phyloP scores from a whole-genome alignment of 495 filamentous ascomycete species.

The Cercophora sp. region DNA sequence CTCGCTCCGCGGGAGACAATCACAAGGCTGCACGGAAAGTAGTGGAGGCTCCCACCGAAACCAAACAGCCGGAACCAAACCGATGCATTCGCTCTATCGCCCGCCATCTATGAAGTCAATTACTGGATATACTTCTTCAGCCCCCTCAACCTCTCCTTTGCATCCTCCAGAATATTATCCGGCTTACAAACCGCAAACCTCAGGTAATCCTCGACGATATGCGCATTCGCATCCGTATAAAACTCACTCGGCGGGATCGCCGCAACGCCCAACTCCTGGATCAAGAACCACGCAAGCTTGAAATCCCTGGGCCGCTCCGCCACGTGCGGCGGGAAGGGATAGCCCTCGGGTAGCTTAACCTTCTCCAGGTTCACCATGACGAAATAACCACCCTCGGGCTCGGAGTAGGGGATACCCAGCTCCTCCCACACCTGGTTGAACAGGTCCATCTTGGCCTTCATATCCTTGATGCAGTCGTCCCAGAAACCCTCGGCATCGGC shows the following conservation, averaged over 20 bases:
- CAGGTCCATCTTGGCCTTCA: slow-evolving; percentile 80
- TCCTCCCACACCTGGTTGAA: slow-evolving; percentile 90
- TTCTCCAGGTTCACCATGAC: slow-evolving; percentile 87
- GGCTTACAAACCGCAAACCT: slow-evolving; percentile 97
- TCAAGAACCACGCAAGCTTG: slow-evolving; percentile 91
- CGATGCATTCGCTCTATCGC: too few species aligned
- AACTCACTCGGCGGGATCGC: slow-evolving; percentile 97
- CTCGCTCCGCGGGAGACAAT: too few species aligned
- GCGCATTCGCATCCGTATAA: slow-evolving; percentile 77
- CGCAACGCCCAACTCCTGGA: slow-evolving; percentile 91
- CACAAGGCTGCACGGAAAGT: too few species aligned
- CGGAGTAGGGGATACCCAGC: slow-evolving; percentile 83
- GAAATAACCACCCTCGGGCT: slow-evolving; percentile 95
- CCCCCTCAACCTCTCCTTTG: slow-evolving; percentile 82
- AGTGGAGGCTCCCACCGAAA: too few species aligned
- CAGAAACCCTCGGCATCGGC: slow-evolving; percentile 84
- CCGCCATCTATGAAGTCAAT: too few species aligned
- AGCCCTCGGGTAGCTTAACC: slow-evolving; percentile 74
- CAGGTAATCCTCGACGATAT: slow-evolving; percentile 87
- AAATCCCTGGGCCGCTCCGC: slow-evolving; percentile 83
- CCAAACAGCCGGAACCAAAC: too few species aligned
- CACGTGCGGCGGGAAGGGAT: slow-evolving; percentile 86
- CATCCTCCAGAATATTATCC: slow-evolving; percentile 80
- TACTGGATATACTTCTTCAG: slow-evolving; percentile 74
- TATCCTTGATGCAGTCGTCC: slow-evolving; percentile 76